Conservation (phyloP, 345 rosid genomes). For the Syzygium aqueum region DNA sequence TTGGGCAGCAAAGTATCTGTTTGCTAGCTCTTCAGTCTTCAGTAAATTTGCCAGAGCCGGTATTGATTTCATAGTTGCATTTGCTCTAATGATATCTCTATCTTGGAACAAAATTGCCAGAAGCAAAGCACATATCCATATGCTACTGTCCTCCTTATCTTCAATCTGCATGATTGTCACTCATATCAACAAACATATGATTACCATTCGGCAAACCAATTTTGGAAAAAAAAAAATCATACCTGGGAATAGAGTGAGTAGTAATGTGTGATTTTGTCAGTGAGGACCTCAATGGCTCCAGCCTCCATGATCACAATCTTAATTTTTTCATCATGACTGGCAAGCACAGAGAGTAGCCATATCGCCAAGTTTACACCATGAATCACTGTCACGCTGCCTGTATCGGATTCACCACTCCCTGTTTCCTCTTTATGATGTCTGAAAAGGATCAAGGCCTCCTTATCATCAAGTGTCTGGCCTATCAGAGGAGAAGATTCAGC, state of each 20-base stretch:
- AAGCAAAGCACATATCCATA: slow-evolving; percentile 91
- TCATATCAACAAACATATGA: slow-evolving; percentile 6
- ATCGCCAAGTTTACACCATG: slow-evolving; percentile 71
- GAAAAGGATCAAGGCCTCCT: slow-evolving; percentile 51
- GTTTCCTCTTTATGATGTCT: slow-evolving; percentile 48
- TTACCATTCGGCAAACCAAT: not conserved
- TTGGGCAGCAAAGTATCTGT: slow-evolving; percentile 97
- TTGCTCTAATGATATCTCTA: slow-evolving; percentile 87
- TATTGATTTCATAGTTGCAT: slow-evolving; percentile 84
- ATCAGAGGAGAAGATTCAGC: slow-evolving; percentile 31
- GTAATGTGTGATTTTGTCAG: slow-evolving; percentile 59
- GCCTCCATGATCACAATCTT: slow-evolving; percentile 81
- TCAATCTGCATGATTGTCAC: slow-evolving; percentile 57
- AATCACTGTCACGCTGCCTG: slow-evolving; percentile 44
- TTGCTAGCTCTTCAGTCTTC: slow-evolving; percentile 85
- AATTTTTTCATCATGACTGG: slow-evolving; percentile 79
- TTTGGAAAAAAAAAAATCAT: slow-evolving; percentile 2
- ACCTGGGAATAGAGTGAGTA: slow-evolving; percentile 70
- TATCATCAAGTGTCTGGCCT: slow-evolving; percentile 36
- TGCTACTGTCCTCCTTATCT: slow-evolving; percentile 70
- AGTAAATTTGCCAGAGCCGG: slow-evolving; percentile 82
- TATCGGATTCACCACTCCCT: slow-evolving; percentile 34
- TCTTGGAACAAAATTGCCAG: slow-evolving; percentile 91
- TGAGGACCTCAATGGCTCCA: slow-evolving; percentile 83
- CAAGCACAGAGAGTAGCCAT: slow-evolving; percentile 89